A percentile compares a stretch with the other conserved stretches of the same genome.
These are phyloP conservation scores for Leccinellum albellum DNA, from an alignment of 768 basidiomycete genomes.

Conservation along the genomic window DNA sequence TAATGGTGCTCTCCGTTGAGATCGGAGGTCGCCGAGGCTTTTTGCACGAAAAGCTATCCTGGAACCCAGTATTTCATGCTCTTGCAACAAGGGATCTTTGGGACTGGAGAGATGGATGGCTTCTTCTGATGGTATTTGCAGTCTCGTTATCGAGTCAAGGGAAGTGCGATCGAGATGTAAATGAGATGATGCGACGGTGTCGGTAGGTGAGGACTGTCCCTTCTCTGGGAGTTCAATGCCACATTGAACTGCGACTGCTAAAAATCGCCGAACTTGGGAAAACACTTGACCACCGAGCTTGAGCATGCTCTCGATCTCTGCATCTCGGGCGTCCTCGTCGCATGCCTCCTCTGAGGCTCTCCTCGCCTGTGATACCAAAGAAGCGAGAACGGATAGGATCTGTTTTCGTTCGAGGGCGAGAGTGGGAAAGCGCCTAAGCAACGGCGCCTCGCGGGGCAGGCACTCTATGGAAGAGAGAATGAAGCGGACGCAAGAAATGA, in stretches of 20 bases:
- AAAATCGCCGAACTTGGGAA: slow-evolving; percentile 72
- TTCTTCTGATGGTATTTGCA: slow-evolving; percentile 10
- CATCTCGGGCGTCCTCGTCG: slow-evolving; percentile 43
- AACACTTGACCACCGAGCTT: slow-evolving; percentile 78
- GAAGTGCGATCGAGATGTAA: slow-evolving; percentile 14
- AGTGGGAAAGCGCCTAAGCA: slow-evolving; percentile 60
- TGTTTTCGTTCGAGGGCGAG: slow-evolving; percentile 78
- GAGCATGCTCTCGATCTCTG: slow-evolving; percentile 75
- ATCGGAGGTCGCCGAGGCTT: slow-evolving; percentile 52
- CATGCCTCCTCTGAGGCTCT: slow-evolving; percentile 50
- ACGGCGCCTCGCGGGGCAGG: slow-evolving; percentile 72
- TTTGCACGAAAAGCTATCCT: slow-evolving; percentile 41
- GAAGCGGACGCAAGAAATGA: slow-evolving; percentile 89
- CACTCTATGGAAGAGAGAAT: slow-evolving; percentile 83
- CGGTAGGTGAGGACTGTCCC: slow-evolving; percentile 30
- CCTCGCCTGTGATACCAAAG: slow-evolving; percentile 77
- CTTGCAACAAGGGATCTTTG: slow-evolving; percentile 29
- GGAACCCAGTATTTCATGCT: slow-evolving; percentile 16
- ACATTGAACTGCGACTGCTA: slow-evolving; percentile 72
- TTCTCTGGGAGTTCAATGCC: slow-evolving; percentile 64
- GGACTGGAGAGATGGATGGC: slow-evolving; percentile 23
- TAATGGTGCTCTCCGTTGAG: slow-evolving; percentile 25
- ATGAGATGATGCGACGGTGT: slow-evolving; percentile 15
- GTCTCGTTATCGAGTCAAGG: slow-evolving; percentile 10
- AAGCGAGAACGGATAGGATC: slow-evolving; percentile 76